phyloP scores from a whole-genome alignment of 768 basidiomycete species.

The Kwoniella botswanensis region DNA sequence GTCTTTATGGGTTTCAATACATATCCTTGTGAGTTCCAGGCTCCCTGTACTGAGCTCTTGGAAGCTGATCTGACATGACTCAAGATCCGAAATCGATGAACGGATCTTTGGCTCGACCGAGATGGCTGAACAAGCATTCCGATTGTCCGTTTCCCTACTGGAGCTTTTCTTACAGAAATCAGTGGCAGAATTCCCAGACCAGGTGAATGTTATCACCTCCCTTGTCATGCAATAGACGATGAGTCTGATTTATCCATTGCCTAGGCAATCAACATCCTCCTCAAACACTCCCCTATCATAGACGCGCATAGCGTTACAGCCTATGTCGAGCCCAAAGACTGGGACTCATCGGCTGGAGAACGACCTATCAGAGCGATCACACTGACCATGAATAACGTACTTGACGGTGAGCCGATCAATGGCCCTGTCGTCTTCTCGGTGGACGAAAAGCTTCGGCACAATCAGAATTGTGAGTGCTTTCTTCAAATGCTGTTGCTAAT shows the following conservation, averaged over 20 bases:
- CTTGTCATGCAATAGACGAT: neutral
- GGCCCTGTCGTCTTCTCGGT: constrained; percentile 60
- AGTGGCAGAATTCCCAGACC: constrained; percentile 66
- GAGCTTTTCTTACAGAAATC: constrained; percentile 71
- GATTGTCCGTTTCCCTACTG: constrained; percentile 71
- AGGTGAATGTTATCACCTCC: constrained; percentile 61
- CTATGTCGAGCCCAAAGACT: constrained; percentile 69
- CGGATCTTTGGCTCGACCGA: constrained; percentile 70
- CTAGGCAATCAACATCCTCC: constrained; percentile 53
- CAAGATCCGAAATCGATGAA: constrained; percentile 77
- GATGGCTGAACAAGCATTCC: constrained; percentile 76
- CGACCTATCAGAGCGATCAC: constrained; percentile 58
- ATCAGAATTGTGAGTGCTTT: constrained; percentile 53
- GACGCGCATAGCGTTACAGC: constrained; percentile 70
- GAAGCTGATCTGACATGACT: neutral
- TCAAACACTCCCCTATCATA: constrained; percentile 70
- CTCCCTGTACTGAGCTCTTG: neutral
- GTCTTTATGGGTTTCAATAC: constrained; percentile 94
- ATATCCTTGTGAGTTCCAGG: constrained; percentile 64
- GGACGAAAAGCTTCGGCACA: constrained; percentile 26
- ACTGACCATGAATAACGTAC: constrained; percentile 62
- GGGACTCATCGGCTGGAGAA: constrained; percentile 24
- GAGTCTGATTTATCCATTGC: neutral
- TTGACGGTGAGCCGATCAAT: constrained; percentile 59
- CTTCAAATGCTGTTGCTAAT: neutral